Evolutionary conservation across 768 basidiomycete species (phyloP), one percentile per base, ranked within the genome.

Genomic region (Pholiota microspora): DNA sequence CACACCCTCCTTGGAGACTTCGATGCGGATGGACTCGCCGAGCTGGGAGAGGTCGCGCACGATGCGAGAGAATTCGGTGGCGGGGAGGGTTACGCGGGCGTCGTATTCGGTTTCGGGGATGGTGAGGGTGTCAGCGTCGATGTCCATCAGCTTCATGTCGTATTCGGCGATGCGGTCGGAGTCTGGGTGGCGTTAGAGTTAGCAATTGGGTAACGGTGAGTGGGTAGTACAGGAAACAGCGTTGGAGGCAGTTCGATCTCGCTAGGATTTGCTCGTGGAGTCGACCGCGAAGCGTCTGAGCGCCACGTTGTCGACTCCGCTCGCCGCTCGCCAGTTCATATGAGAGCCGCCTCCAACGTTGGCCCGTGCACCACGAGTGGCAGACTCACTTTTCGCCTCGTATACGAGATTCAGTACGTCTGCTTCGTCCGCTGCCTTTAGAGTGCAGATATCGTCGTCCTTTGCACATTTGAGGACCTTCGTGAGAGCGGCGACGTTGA

Each of bases 71-170:
- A 99, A 98, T 69, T 99, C 97, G 31, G 77, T 55, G 0, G 94
- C 83, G 7, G 90, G 82, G 84, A 99, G 86, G 16, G 86, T 86
- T 45, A 98, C 86, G 53, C 89, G 87, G 2, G 93, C 92, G 64
- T 98, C 96, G 71, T 98, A 99, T 47, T 95, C 89, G 2, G 97
- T 99, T 59, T 98, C 95, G 13, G 97, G 97, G 65, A 98, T 98
- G 45, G 89, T 88, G 49, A 98, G 88, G 42, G 84, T 86, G 72
- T 99, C 97, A 21, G 92, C 78, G 70, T 99, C 96, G 66, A 99
- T 99, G 65, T 98, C 96, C 96, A 99, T 98, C 50, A 98, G 84
- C 71, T 98, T 98, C 89, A 99, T 92, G 63, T 97, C 94, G 73
- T 99, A 99, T 68, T 98, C 93, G 23, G 94, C 94, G 50, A 98